phyloP scores from a whole-genome alignment of 768 basidiomycete species.

The Hygrophoropsis aurantiaca region DNA sequence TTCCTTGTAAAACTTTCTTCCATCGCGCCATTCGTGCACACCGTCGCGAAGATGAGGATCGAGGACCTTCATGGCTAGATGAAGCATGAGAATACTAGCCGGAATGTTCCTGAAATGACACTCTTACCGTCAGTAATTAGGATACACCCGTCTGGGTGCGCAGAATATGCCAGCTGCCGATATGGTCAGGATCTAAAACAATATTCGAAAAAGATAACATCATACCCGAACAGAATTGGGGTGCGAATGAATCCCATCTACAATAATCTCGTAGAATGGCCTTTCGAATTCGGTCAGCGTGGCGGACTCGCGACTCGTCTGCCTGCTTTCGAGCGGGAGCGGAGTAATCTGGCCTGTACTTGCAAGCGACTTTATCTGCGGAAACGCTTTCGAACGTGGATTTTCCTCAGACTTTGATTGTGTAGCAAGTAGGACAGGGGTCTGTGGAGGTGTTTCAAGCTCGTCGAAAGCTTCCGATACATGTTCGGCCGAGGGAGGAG shows the following conservation, averaged over 20 bases:
- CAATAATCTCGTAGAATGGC: slow-evolving; percentile 88
- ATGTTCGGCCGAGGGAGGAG: slow-evolving; percentile 14
- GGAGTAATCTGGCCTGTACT: slow-evolving; percentile 9
- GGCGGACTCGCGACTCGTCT: slow-evolving; percentile 35
- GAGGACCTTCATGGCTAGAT: slow-evolving; percentile 76
- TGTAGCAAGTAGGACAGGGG: slow-evolving; percentile 34
- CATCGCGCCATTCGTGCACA: slow-evolving; percentile 85
- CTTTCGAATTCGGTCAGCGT: too few species aligned
- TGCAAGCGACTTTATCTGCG: slow-evolving; percentile 1
- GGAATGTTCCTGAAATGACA: slow-evolving; percentile 17
- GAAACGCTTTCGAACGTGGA: background rate
- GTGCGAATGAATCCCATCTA: slow-evolving; percentile 89
- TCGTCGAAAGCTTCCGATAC: slow-evolving; percentile 66
- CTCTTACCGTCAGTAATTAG: slow-evolving; percentile 91
- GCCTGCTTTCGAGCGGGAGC: slow-evolving; percentile 12
- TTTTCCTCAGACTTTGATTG: slow-evolving; percentile 1
- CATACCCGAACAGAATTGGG: slow-evolving; percentile 85
- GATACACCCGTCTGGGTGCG: slow-evolving; percentile 82
- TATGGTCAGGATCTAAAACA: background rate
- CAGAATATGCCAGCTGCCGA: slow-evolving; percentile 74
- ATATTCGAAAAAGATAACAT: slow-evolving; percentile 5
- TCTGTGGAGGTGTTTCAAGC: slow-evolving; percentile 53
- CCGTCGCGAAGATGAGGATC: slow-evolving; percentile 86
- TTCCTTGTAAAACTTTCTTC: slow-evolving; percentile 75
- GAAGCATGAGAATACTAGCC: background rate